A percentile compares a stretch with the other conserved stretches of the same genome.
These are phyloP conservation scores for Fusarium hainanense DNA, from an alignment of 2,329 filamentous ascomycete genomes.

Conservation along the genomic window DNA sequence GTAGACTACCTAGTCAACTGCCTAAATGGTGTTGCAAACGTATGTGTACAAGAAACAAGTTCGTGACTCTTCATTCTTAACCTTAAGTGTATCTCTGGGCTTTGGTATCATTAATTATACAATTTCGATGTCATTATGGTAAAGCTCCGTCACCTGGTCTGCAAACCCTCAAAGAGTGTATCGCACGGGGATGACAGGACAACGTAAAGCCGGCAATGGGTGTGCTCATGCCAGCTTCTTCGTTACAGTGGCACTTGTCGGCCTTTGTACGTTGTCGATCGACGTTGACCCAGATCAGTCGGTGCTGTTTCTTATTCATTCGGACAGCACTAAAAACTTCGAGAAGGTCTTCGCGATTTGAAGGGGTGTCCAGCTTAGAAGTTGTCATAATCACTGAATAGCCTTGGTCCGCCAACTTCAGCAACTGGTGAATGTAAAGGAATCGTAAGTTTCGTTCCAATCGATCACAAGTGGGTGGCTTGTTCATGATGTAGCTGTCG, in stretches of 20 bases:
- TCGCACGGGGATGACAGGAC: background rate
- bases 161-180: background rate
- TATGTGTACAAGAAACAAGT: background rate
- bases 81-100: background rate
- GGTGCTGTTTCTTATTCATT: background rate
- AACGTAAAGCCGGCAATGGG: background rate
- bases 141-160: background rate
- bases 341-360: conserved; percentile 5
- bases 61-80: background rate
- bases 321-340: background rate
- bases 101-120: background rate
- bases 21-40: conserved; percentile 2
- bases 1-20: background rate
- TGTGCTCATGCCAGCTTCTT: background rate
- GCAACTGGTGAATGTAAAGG: conserved; percentile 24
- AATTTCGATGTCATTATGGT: background rate
- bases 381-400: conserved; percentile 16
- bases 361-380: conserved; percentile 5
- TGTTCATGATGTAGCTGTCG: conserved; percentile 19
- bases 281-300: background rate
- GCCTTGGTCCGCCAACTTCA: conserved; percentile 8
- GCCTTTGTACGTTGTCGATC: background rate
- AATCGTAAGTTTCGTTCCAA: conserved; percentile 1
- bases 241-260: background rate
- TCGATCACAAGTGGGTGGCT: background rate